Conservation (phyloP, 805 yeast genomes). For the Sugiyamaella floridensis region DNA sequence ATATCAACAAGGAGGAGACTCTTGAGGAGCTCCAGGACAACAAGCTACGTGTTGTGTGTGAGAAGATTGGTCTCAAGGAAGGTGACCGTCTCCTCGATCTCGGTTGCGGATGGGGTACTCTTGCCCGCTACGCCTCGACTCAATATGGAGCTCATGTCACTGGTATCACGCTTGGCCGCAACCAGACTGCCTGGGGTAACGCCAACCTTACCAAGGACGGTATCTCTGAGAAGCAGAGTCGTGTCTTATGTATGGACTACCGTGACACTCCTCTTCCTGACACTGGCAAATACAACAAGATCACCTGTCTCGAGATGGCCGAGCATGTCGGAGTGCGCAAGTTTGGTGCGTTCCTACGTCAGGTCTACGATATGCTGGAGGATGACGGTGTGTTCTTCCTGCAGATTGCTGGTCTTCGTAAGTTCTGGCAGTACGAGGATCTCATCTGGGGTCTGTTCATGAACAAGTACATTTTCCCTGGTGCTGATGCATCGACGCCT, state of each 20-base stretch:
- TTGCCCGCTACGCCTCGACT: constrained; percentile 75
- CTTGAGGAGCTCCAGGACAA: constrained; percentile 74
- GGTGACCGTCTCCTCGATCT: constrained; percentile 76
- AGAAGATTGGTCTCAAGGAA: constrained; percentile 64
- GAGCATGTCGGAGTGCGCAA: constrained; percentile 93
- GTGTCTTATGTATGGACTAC: constrained; percentile 77
- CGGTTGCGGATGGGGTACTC: constrained; percentile 97
- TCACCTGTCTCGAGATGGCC: constrained; percentile 90
- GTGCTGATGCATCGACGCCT: constrained; percentile 95
- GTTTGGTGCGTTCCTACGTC: constrained; percentile 64
- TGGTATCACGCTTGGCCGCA: constrained; percentile 82
- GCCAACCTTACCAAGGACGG: constrained; percentile 61
- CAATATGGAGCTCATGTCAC: constrained; percentile 81
- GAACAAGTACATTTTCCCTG: constrained; percentile 96
- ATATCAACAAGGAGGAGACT: constrained; percentile 63
- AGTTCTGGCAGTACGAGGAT: constrained; percentile 92
- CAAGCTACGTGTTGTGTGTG: constrained; percentile 80
- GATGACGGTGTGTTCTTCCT: constrained; percentile 85
- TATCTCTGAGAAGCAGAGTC: constrained; percentile 59
- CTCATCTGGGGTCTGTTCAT: constrained; percentile 89
- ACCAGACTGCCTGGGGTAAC: constrained; percentile 89
- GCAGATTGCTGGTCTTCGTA: constrained; percentile 87
- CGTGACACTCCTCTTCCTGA: constrained; percentile 79
- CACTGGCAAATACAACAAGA: constrained; percentile 62
- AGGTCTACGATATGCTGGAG: constrained; percentile 79